A percentile compares a stretch with the other conserved stretches of the same genome.
These are phyloP conservation scores for Penicillium coffeae DNA, from an alignment of 495 filamentous ascomycete genomes.

Conservation along the genomic window DNA sequence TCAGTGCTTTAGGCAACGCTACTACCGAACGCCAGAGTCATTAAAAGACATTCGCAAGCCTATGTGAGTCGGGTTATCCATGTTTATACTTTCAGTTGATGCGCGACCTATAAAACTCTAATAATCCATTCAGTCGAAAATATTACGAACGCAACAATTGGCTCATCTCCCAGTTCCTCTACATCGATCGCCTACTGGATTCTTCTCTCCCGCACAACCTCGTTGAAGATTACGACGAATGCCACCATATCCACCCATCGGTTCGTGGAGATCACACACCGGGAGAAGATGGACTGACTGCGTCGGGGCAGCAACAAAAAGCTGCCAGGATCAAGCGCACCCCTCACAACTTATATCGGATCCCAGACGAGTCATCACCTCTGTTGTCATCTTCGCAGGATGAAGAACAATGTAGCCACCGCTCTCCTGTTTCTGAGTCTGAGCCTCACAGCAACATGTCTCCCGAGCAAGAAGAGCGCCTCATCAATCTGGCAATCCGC, in stretches of 20 bases:
- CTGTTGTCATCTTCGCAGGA: constrained; percentile 33
- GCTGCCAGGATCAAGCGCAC: constrained; percentile 65
- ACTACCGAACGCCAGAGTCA: constrained; percentile 28
- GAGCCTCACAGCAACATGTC: constrained; percentile 44
- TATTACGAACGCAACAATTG: constrained; percentile 85
- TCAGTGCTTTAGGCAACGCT: constrained; percentile 24
- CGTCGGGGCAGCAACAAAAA: constrained; percentile 3
- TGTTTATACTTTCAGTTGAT: not conserved
- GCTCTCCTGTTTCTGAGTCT: constrained; percentile 33
- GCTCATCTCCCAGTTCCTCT: constrained; percentile 81
- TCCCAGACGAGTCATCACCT: constrained; percentile 68
- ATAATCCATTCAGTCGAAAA: constrained; percentile 40
- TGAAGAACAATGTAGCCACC: constrained; percentile 24
- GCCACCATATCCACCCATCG: constrained; percentile 3
- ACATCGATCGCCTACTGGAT: constrained; percentile 87
- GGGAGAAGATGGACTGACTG: constrained; percentile 17
- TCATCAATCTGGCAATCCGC: constrained; percentile 78
- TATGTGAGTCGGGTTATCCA: constrained; percentile 19
- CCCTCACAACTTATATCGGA: constrained; percentile 72
- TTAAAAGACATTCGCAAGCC: constrained; percentile 24
- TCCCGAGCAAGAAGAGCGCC: constrained; percentile 59
- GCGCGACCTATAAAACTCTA: not conserved
- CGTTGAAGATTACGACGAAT: constrained; percentile 70
- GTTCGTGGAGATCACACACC: not conserved
- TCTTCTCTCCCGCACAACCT: constrained; percentile 82